Evolutionary conservation across 306 rosid species (phyloP).

Genomic region (Prunus persica): DNA sequence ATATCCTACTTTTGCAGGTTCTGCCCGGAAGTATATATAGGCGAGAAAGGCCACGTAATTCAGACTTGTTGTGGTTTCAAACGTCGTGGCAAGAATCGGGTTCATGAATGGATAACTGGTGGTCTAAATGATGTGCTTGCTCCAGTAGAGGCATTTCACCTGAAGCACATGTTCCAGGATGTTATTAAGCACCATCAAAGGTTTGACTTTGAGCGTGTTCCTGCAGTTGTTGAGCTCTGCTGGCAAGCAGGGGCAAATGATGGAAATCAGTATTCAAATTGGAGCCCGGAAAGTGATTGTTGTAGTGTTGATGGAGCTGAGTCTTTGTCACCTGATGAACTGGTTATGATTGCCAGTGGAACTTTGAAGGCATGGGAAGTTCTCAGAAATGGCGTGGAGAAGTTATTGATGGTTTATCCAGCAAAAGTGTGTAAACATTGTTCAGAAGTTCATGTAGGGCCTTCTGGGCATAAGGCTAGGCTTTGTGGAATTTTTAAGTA

Average conservation of each 20-base stretch:
- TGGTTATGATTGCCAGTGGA: constrained; percentile 43
- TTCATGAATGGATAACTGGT: constrained; percentile 73
- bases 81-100: constrained; percentile 55
- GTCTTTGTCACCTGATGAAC: constrained; percentile 41
- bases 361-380: constrained; percentile 76
- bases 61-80: constrained; percentile 67
- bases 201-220: constrained; percentile 78
- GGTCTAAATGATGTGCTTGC: constrained; percentile 64
- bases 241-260: constrained; percentile 74
- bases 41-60: constrained; percentile 72
- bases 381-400: constrained; percentile 67
- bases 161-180: constrained; percentile 62
- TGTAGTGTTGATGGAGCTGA: constrained; percentile 27
- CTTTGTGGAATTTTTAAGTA: constrained; percentile 80
- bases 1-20: constrained; percentile 46
- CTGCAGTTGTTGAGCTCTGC: constrained; percentile 84
- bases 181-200: constrained; percentile 68
- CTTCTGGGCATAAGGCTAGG: constrained; percentile 81
- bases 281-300: constrained; percentile 29
- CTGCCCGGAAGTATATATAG: constrained; percentile 73
- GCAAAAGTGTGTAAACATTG: constrained; percentile 80
- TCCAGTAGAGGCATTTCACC: constrained; percentile 77
- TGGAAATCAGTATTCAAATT: constrained; percentile 32
- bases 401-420: constrained; percentile 68
- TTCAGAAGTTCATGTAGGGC: constrained; percentile 88